These are phyloP conservation scores for Rheum nobile DNA, from an alignment of 148 eudicot genomes.

Conservation along the genomic window DNA sequence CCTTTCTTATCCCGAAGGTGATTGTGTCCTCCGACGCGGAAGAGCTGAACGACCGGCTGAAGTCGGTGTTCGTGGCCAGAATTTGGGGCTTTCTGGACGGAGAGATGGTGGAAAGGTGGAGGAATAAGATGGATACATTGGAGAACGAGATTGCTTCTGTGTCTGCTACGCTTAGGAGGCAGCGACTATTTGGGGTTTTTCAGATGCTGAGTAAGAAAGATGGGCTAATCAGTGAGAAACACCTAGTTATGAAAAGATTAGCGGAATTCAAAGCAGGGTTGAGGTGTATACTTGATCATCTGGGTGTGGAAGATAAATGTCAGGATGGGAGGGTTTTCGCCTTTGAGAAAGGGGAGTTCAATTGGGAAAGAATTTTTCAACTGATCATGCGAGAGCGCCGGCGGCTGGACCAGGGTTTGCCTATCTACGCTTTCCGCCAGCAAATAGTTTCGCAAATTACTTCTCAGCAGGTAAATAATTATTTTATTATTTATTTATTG, in stretches of 20 bases:
- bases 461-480: conserved; percentile 34
- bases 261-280: conserved; percentile 41
- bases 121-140: conserved; percentile 14
- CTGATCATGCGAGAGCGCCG: conserved; percentile 39
- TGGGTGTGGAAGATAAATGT: conserved; percentile 14
- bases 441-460: conserved; percentile 27
- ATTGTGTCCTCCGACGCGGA: conserved; percentile 33
- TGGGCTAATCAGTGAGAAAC: conserved; percentile 25
- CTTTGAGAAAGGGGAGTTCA: neutral
- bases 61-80: conserved; percentile 25
- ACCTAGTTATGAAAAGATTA: conserved; percentile 33
- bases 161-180: neutral
- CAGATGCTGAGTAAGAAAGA: conserved; percentile 15
- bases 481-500: neutral
- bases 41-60: conserved; percentile 37
- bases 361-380: conserved; percentile 32
- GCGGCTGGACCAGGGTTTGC: conserved; percentile 44
- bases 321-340: conserved; percentile 13
- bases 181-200: neutral
- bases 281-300: conserved; percentile 24
- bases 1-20: conserved; percentile 26
- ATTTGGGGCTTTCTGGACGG: conserved; percentile 23
- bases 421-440: conserved; percentile 44
- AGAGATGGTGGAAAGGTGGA: conserved; percentile 34
- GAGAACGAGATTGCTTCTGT: conserved; percentile 20